A percentile compares a stretch with the other conserved stretches of the same genome.
phyloP scores from a whole-genome alignment of 1,139 yeast species.

The Scheffersomyces titani region DNA sequence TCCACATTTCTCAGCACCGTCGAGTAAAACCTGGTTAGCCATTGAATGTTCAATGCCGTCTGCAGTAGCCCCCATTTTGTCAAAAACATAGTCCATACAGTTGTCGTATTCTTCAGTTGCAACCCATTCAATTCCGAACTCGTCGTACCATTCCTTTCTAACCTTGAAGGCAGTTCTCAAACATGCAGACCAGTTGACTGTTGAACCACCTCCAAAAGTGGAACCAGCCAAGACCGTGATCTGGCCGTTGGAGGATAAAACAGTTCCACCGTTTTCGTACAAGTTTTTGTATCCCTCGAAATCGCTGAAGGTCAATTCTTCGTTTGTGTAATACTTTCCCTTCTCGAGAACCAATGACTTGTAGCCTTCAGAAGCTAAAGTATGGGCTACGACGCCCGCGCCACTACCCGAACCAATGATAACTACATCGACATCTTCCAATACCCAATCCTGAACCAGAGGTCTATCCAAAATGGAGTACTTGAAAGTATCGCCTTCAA shows the following conservation, averaged over 20 bases:
- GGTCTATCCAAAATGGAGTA: constrained; percentile 39
- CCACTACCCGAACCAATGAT: constrained; percentile 62
- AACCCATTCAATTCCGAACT: constrained; percentile 51
- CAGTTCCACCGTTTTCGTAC: constrained; percentile 44
- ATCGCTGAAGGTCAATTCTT: constrained; percentile 42
- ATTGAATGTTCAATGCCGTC: constrained; percentile 47
- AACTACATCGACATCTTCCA: constrained; percentile 43
- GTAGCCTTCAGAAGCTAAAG: constrained; percentile 47
- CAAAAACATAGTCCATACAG: constrained; percentile 51
- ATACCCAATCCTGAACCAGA: constrained; percentile 31
- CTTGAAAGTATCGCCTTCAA: constrained; percentile 23
- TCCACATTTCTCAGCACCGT: constrained; percentile 50
- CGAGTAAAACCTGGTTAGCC: constrained; percentile 47
- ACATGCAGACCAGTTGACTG: constrained; percentile 66
- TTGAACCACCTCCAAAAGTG: constrained; percentile 62
- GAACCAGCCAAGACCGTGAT: constrained; percentile 52
- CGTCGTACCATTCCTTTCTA: constrained; percentile 56
- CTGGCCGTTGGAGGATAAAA: constrained; percentile 38
- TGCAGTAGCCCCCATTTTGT: constrained; percentile 51
- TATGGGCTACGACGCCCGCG: constrained; percentile 58
- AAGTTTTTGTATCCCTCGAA: constrained; percentile 35
- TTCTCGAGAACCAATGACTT: constrained; percentile 54
- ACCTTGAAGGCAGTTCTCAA: constrained; percentile 55
- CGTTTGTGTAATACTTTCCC: constrained; percentile 45
- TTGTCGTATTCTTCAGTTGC: constrained; percentile 46